phyloP scores from a whole-genome alignment of 306 rosid genomes.

The Lathyrus sativus region DNA sequence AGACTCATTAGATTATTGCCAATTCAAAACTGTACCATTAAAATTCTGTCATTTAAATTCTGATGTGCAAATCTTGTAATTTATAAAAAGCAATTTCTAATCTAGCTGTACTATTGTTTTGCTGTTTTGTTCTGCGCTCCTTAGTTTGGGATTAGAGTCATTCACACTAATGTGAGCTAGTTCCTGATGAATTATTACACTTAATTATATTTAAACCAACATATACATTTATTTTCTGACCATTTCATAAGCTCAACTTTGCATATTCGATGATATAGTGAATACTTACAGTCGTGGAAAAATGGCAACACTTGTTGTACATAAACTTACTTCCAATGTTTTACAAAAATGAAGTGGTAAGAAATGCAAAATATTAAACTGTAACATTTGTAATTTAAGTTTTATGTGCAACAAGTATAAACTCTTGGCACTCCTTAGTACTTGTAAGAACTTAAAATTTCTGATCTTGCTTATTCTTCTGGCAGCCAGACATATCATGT shows the following conservation, averaged over 20 bases:
- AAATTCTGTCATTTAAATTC: too few relatives aligned
- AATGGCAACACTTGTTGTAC: slow-evolving; percentile 1
- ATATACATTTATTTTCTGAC: not conserved
- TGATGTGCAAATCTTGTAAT: too few relatives aligned
- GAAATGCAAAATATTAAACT: slow-evolving; percentile 14
- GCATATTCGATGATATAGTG: slow-evolving; percentile 6
- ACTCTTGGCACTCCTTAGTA: not conserved
- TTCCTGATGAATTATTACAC: slow-evolving; percentile 9
- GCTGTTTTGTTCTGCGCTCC: not conserved
- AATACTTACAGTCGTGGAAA: not conserved
- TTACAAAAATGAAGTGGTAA: slow-evolving; percentile 9
- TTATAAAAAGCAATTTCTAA: too few relatives aligned
- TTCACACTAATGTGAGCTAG: slow-evolving; percentile 7
- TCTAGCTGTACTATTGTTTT: too few relatives aligned
- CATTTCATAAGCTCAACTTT: not conserved
- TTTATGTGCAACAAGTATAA: slow-evolving; percentile 10
- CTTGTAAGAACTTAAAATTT: slow-evolving; percentile 3
- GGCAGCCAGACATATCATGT: not conserved
- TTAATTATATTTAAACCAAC: not conserved
- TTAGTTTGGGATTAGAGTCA: not conserved
- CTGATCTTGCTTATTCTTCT: slow-evolving; percentile 13
- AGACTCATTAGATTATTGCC: slow-evolving; percentile 2
- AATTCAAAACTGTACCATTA: too few relatives aligned
- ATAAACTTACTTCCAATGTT: not conserved
- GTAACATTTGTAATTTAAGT: slow-evolving; percentile 17